phyloP scores from a whole-genome alignment of 163 green algal genomes.

The Coccomyxa subellipsoidea region DNA sequence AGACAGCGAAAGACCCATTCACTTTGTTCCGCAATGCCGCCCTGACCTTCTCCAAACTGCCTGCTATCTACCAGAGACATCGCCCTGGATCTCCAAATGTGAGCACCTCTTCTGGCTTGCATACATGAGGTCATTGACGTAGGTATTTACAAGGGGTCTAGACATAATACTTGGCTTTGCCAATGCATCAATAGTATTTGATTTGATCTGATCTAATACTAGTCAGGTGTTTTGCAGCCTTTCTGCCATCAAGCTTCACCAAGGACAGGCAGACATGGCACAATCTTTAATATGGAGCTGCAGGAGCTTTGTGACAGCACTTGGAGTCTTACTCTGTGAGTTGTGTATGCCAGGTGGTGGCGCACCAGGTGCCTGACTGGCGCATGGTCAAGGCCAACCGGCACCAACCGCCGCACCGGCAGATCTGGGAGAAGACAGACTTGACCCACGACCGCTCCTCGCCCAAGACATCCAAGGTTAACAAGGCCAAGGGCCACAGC shows the following conservation, averaged over 20 bases:
- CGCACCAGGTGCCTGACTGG: constrained; percentile 14
- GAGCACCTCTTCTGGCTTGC: neutral
- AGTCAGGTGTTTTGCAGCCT: no score
- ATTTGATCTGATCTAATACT: no score
- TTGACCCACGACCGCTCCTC: neutral
- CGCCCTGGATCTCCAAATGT: neutral
- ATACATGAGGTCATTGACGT: no score
- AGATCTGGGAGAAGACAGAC: neutral
- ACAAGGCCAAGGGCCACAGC: constrained; percentile 29
- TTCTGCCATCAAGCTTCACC: no score
- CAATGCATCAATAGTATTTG: no score
- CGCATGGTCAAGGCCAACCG: neutral
- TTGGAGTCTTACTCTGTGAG: no score
- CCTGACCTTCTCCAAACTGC: neutral
- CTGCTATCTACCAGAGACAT: constrained; percentile 10
- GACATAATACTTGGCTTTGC: no score
- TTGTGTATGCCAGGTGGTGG: neutral
- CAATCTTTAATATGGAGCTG: no score
- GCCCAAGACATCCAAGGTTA: constrained; percentile 24
- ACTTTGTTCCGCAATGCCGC: constrained; percentile 1
- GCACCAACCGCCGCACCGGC: neutral
- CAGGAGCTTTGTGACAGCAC: no score
- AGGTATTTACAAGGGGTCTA: no score
- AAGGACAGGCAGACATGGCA: no score
- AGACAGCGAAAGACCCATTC: neutral